Evolutionary conservation across 2,329 filamentous ascomycete species (phyloP), one percentile per base, ranked within the genome.

Genomic region (Neonectria punicea): DNA sequence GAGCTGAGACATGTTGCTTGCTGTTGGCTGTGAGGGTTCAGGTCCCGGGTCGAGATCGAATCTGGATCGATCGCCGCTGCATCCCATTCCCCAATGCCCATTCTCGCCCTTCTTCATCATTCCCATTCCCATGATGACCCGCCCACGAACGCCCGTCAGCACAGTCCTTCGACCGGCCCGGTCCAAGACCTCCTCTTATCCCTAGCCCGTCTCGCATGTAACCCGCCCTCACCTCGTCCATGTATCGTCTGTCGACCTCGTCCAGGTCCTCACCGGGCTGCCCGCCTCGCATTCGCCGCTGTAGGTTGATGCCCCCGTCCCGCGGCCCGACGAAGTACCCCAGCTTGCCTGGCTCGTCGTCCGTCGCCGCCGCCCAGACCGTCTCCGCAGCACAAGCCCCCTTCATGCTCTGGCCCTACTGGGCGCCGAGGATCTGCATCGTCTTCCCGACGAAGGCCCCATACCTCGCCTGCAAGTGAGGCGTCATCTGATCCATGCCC

Each of bases 401-500:
- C 53, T 59, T 53, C 61, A 72, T 67, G 55, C 59, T 65, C 49
- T 66, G 67, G 39, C 22, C 66, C 65, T 63, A 61, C 63, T 66
- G 70, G 43, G 25, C 53, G 30, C 58, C 51, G 66, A 67, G 65
- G 61, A 61, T 59, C 47, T 55, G 64, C 60, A 67, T 66, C 61
- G 70, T 56, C 55, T 50, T 66, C 46, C 59, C 28, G 46, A 61
- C 41, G 44, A 58, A 66, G 47, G 44, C 34, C 34, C 58, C 55
- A 60, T 63, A 66, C 53, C 39, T 54, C 54, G 53, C 32, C 44
- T 62, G 58, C 50, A 66, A 39, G 64, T 63, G 67, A 47, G 64
- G 65, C 57, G 65, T 66, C 59, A 71, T 72, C 55, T 63, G 63
- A 53, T 65, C 62, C 57, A 67, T 57, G 39, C 66, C 66, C 44